Conservation (phyloP, 2,329 filamentous ascomycete genomes). For the Ramularia endophylla region DNA sequence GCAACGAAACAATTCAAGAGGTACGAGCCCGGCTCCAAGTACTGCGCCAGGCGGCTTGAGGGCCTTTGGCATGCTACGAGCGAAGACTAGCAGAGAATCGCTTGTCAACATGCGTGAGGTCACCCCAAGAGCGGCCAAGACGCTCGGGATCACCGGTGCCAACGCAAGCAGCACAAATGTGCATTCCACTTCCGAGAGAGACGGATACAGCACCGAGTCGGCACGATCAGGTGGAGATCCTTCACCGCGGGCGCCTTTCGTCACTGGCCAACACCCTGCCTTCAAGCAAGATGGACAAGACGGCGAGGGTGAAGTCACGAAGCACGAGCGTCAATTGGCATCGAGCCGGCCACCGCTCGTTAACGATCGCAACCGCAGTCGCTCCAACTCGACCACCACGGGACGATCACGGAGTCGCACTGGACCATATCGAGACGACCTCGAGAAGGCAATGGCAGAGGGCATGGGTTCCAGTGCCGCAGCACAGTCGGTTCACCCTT, state of each 20-base stretch:
- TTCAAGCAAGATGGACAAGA: slow-evolving; percentile 22
- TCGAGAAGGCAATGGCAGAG: slow-evolving; percentile 46
- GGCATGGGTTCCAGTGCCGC: slow-evolving; percentile 33
- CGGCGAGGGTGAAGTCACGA: slow-evolving; percentile 23
- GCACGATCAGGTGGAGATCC: slow-evolving; percentile 22
- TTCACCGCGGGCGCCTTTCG: slow-evolving; percentile 17
- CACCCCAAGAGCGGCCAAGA: slow-evolving; percentile 40
- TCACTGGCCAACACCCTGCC: slow-evolving; percentile 19
- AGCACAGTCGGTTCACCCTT: slow-evolving; percentile 13
- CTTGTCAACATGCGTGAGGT: slow-evolving; percentile 47
- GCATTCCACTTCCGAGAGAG: slow-evolving; percentile 13
- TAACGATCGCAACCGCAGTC: slow-evolving; percentile 36
- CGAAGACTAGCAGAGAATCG: slow-evolving; percentile 63
- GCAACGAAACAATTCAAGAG: slow-evolving; percentile 45
- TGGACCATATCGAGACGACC: slow-evolving; percentile 46
- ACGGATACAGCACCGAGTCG: slow-evolving; percentile 20
- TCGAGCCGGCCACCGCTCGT: slow-evolving; percentile 10
- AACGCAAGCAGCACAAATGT: slow-evolving; percentile 34
- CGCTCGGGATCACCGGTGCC: slow-evolving; percentile 55
- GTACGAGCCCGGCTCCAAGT: slow-evolving; percentile 30
- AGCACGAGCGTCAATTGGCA: slow-evolving; percentile 14
- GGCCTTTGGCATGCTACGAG: slow-evolving; percentile 57
- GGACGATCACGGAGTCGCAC: slow-evolving; percentile 49
- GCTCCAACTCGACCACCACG: slow-evolving; percentile 50
- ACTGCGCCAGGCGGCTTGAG: slow-evolving; percentile 40